A percentile compares a stretch with the other conserved stretches of the same genome.
Conservation (phyloP, 352 stramenopile species). For the Globisporangium abappressorium region DNA sequence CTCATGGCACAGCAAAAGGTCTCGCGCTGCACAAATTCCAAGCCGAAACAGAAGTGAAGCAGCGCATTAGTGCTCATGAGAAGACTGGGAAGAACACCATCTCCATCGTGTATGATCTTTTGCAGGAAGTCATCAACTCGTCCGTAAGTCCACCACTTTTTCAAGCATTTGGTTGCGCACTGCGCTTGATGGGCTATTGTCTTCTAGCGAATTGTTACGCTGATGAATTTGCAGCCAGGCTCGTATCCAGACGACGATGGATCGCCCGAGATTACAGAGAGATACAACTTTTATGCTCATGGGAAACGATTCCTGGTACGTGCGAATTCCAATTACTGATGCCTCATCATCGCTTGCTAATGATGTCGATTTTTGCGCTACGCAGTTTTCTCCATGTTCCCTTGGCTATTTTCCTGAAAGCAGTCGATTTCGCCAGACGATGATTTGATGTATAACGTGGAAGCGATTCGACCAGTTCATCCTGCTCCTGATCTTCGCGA, state of each 20-base stretch:
- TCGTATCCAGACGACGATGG: slow-evolving; percentile 20
- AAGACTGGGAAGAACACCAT: not conserved
- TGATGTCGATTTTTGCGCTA: not conserved
- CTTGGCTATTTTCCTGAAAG: slow-evolving; percentile 47
- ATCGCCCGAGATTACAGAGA: slow-evolving; percentile 18
- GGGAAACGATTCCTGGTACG: slow-evolving; percentile 54
- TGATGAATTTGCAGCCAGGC: slow-evolving; percentile 10
- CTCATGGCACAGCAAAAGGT: slow-evolving; percentile 7
- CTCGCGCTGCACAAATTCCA: slow-evolving; percentile 28
- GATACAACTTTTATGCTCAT: slow-evolving; percentile 63
- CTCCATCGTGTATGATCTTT: slow-evolving; percentile 16
- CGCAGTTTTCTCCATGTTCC: slow-evolving; percentile 58
- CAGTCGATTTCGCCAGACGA: slow-evolving; percentile 44
- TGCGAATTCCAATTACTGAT: slow-evolving; percentile 11
- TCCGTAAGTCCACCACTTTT: slow-evolving; percentile 11
- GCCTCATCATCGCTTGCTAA: not conserved
- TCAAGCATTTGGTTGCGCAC: not conserved
- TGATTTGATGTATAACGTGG: slow-evolving; percentile 71
- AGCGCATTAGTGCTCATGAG: not conserved
- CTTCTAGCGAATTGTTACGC: not conserved
- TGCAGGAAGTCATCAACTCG: slow-evolving; percentile 36
- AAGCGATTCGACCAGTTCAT: slow-evolving; percentile 84
- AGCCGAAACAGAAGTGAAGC: not conserved
- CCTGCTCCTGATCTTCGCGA: slow-evolving; percentile 79
- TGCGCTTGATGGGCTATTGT: not conserved